Conservation (phyloP, 768 basidiomycete genomes). For the Tephrocybe sp. region DNA sequence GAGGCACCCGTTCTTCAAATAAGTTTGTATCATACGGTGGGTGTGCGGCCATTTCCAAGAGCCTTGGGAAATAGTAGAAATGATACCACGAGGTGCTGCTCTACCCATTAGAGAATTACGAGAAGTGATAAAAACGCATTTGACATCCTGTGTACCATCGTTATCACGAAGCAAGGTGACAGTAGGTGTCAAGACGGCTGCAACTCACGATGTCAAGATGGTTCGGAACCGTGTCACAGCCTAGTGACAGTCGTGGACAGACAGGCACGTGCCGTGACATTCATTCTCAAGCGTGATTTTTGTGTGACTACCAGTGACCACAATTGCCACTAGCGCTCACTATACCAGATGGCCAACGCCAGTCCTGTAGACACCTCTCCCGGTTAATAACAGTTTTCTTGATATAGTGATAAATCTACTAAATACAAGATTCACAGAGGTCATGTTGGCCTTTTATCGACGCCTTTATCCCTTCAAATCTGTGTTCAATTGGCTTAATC, state of each 20-base stretch:
- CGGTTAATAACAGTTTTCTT: slow-evolving; percentile 6
- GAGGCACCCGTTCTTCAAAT: too few species aligned
- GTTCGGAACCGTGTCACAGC: too few species aligned
- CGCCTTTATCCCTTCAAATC: slow-evolving; percentile 94
- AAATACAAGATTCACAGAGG: slow-evolving; percentile 26
- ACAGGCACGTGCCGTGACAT: slow-evolving; percentile 11
- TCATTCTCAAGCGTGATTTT: not conserved
- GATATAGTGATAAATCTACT: not conserved
- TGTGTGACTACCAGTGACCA: not conserved
- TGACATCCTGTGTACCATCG: too few species aligned
- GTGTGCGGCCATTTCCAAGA: too few species aligned
- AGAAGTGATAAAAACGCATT: too few species aligned
- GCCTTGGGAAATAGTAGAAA: too few species aligned
- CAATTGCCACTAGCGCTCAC: not conserved
- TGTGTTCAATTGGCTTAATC: slow-evolving; percentile 93
- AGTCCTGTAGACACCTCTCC: slow-evolving; percentile 12
- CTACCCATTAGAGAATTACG: too few species aligned
- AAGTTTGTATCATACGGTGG: too few species aligned
- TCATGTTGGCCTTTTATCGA: slow-evolving; percentile 73
- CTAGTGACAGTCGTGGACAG: not conserved
- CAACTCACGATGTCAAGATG: too few species aligned
- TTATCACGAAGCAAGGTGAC: too few species aligned
- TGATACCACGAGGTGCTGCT: too few species aligned
- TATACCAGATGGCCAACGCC: slow-evolving; percentile 4
- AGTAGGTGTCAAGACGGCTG: too few species aligned